These are phyloP conservation scores for Cryptosporidium andersoni DNA, from an alignment of 169 alveolate genomes.

Conservation along the genomic window DNA sequence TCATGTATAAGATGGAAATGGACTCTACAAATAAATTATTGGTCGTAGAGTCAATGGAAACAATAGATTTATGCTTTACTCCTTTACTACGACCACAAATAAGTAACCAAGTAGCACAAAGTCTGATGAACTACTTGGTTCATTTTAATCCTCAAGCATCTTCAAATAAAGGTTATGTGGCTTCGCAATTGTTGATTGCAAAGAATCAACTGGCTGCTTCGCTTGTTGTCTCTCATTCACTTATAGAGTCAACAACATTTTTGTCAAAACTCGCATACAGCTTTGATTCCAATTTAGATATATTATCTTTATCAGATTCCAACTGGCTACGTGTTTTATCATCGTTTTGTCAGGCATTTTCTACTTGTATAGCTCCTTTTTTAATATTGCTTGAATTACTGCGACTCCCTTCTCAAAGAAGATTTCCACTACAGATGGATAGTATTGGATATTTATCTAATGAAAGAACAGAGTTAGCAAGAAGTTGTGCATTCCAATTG, in stretches of 20 bases:
- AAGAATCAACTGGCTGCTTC: slow-evolving; percentile 20
- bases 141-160: slow-evolving; percentile 7
- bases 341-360: slow-evolving; percentile 17
- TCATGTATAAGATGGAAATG: not conserved
- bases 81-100: slow-evolving; percentile 23
- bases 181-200: not conserved
- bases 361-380: slow-evolving; percentile 27
- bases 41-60: slow-evolving; percentile 11
- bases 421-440: no score
- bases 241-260: not conserved
- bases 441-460: no score
- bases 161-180: not conserved
- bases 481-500: no score
- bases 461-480: no score
- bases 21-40: not conserved
- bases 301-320: not conserved
- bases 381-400: slow-evolving; percentile 24
- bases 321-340: slow-evolving; percentile 35
- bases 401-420: not conserved
- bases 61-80: slow-evolving; percentile 3
- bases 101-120: slow-evolving; percentile 24
- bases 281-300: not conserved
- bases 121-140: slow-evolving; percentile 1
- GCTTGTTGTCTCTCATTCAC: slow-evolving; percentile 14
- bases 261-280: not conserved